phyloP scores from a whole-genome alignment of 805 yeast genomes.

The Sugiyamaella chiloensis region DNA sequence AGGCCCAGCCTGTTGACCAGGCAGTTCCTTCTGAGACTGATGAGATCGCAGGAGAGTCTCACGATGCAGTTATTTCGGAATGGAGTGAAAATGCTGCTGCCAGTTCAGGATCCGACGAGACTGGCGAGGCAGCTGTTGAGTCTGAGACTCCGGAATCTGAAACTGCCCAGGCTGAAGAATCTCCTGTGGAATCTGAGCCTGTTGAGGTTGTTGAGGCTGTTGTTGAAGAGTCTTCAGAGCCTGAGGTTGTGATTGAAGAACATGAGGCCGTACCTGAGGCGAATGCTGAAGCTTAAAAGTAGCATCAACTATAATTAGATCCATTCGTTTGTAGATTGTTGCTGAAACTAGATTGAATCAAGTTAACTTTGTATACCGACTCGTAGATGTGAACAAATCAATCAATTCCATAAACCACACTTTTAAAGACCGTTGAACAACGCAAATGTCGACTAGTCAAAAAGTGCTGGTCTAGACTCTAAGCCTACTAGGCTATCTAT shows the following conservation, averaged over 20 bases:
- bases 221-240: background rate
- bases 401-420: no score
- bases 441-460: no score
- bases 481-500: background rate
- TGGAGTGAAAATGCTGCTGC: conserved; percentile 7
- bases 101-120: conserved; percentile 11
- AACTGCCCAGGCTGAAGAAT: conserved; percentile 9
- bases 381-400: no score
- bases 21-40: conserved; percentile 16
- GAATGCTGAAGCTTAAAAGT: background rate
- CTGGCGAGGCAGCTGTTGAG: conserved; percentile 1
- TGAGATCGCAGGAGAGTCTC: conserved; percentile 3
- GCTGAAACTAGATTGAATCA: no score
- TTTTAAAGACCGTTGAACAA: no score
- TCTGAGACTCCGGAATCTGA: conserved; percentile 6
- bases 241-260: background rate
- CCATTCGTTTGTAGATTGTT: no score
- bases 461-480: no score
- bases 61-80: conserved; percentile 9
- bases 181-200: conserved; percentile 2
- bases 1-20: conserved; percentile 13
- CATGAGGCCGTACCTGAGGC: background rate
- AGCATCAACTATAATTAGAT: no score
- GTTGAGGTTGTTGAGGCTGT: background rate
- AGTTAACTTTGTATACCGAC: no score